Conservation (phyloP, 2,329 filamentous ascomycete species). For the Ascochyta fabae region DNA sequence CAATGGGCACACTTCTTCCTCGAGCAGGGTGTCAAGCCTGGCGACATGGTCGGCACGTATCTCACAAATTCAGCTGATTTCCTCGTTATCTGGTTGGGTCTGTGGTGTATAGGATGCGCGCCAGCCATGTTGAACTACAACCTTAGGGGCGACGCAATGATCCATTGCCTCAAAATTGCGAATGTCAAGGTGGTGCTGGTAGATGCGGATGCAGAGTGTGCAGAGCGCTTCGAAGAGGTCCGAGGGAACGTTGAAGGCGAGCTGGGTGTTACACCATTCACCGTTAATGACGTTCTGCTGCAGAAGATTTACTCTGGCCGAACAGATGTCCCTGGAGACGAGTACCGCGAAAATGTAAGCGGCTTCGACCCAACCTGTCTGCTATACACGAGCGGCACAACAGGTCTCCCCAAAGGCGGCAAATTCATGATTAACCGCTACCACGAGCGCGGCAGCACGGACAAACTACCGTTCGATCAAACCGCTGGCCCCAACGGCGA, state of each 20-base stretch:
- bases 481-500: slow-evolving; percentile 54
- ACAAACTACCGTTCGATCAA: slow-evolving; percentile 43
- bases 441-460: slow-evolving; percentile 44
- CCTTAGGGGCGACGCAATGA: slow-evolving; percentile 64
- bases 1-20: slow-evolving; percentile 43
- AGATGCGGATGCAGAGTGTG: slow-evolving; percentile 56
- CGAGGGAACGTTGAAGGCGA: slow-evolving; percentile 25
- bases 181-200: slow-evolving; percentile 63
- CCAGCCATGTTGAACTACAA: slow-evolving; percentile 76
- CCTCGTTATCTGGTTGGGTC: slow-evolving; percentile 68
- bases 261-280: slow-evolving; percentile 28
- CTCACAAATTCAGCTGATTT: slow-evolving; percentile 72
- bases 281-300: slow-evolving; percentile 26
- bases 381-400: slow-evolving; percentile 78
- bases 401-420: slow-evolving; percentile 69
- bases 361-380: slow-evolving; percentile 64
- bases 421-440: slow-evolving; percentile 38
- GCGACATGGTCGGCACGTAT: slow-evolving; percentile 69
- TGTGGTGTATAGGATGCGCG: slow-evolving; percentile 69
- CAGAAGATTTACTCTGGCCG: slow-evolving; percentile 25
- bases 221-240: slow-evolving; percentile 28
- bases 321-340: slow-evolving; percentile 56
- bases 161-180: slow-evolving; percentile 69
- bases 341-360: slow-evolving; percentile 60
- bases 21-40: slow-evolving; percentile 62